phyloP scores from a whole-genome alignment of 805 yeast genomes.

The Saturnispora ahearnii region DNA sequence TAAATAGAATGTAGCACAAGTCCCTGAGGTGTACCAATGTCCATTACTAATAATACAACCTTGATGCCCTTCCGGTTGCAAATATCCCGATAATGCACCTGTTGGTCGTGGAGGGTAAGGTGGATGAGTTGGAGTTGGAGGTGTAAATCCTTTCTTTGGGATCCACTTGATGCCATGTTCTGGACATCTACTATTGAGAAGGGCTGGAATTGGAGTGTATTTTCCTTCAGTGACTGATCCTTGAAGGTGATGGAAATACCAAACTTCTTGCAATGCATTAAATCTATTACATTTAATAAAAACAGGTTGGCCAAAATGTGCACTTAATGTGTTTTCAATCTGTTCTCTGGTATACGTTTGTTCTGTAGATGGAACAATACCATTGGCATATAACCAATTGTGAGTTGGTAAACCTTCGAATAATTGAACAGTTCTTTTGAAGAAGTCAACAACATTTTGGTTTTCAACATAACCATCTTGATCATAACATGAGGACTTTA shows the following conservation, averaged over 20 bases:
- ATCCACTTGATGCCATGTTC: constrained; percentile 55
- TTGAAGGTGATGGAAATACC: constrained; percentile 71
- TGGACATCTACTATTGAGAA: constrained; percentile 57
- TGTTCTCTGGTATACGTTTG: constrained; percentile 49
- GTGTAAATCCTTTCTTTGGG: constrained; percentile 43
- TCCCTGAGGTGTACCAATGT: constrained; percentile 70
- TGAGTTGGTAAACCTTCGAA: constrained; percentile 57
- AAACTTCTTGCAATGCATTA: constrained; percentile 50
- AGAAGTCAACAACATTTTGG: constrained; percentile 61
- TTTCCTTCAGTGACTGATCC: constrained; percentile 66
- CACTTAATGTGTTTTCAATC: constrained; percentile 42
- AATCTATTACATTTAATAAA: constrained; percentile 51
- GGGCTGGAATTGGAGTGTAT: constrained; percentile 54
- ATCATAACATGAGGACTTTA: constrained; percentile 63
- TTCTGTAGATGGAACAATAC: constrained; percentile 57
- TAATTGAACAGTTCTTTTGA: constrained; percentile 47
- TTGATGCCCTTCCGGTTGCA: constrained; percentile 39
- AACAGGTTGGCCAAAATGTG: constrained; percentile 47
- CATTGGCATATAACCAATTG: constrained; percentile 54
- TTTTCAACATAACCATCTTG: constrained; percentile 20
- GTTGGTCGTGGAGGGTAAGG: constrained; percentile 22
- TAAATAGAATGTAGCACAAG: constrained; percentile 72
- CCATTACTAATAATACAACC: constrained; percentile 88
- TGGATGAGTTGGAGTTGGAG: constrained; percentile 26
- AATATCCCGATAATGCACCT: constrained; percentile 35